Conservation (phyloP, 2,329 filamentous ascomycete genomes). For the Epichloe aotearoae region DNA sequence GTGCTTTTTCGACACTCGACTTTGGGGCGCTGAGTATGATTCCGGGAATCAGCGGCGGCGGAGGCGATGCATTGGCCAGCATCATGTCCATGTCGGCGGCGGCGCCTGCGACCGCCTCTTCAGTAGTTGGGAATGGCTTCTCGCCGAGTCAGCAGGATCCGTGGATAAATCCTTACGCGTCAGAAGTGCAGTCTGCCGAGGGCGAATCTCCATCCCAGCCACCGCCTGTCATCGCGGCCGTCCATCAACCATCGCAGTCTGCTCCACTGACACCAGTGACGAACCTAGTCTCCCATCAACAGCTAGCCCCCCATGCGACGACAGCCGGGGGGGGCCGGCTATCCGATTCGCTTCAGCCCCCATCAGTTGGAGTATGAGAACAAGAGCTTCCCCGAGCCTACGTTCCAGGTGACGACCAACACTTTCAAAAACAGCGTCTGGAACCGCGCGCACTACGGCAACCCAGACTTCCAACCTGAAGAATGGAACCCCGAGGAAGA, state of each 20-base stretch:
- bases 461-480: slow-evolving; percentile 38
- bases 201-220: slow-evolving; percentile 11
- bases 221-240: slow-evolving; percentile 18
- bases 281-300: neutral
- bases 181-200: slow-evolving; percentile 12
- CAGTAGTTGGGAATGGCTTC: slow-evolving; percentile 18
- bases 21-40: slow-evolving; percentile 33
- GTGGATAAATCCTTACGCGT: slow-evolving; percentile 23
- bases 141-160: slow-evolving; percentile 21
- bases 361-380: slow-evolving; percentile 34
- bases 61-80: slow-evolving; percentile 8
- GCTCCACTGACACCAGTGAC: slow-evolving; percentile 17
- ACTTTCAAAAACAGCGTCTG: slow-evolving; percentile 55
- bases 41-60: slow-evolving; percentile 25
- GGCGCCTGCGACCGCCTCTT: slow-evolving; percentile 13
- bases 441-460: slow-evolving; percentile 54
- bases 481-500: slow-evolving; percentile 31
- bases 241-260: slow-evolving; percentile 17
- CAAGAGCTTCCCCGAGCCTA: slow-evolving; percentile 29
- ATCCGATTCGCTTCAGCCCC: slow-evolving; percentile 36
- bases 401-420: slow-evolving; percentile 35
- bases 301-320: neutral
- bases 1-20: slow-evolving; percentile 28
- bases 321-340: slow-evolving; percentile 10
- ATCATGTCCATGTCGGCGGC: slow-evolving; percentile 23